Conservation (phyloP, 306 rosid genomes). For the Castanea mollissima region DNA sequence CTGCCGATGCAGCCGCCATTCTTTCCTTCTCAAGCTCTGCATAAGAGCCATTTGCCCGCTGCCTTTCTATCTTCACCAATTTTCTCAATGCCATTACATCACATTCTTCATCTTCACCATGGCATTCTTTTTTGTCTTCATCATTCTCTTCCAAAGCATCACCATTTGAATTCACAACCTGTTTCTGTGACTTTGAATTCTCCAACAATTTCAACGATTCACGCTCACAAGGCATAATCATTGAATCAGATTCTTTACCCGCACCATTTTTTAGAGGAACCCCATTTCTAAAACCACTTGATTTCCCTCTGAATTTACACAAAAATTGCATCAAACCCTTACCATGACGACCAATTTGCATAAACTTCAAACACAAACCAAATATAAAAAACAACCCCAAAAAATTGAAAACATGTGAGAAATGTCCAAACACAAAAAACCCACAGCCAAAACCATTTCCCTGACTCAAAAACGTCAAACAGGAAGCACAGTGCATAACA, state of each 20-base stretch:
- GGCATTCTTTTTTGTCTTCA: not conserved
- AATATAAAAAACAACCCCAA: conserved; percentile 44
- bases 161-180: not conserved
- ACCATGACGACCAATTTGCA: conserved; percentile 21
- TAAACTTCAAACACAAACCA: conserved; percentile 19
- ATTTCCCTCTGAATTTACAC: conserved; percentile 20
- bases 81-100: conserved; percentile 48
- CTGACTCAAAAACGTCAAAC: conserved; percentile 40
- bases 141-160: conserved; percentile 15
- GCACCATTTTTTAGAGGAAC: conserved; percentile 22
- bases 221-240: conserved; percentile 11
- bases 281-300: conserved; percentile 16
- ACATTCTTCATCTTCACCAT: conserved; percentile 40
- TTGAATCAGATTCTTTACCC: conserved; percentile 10
- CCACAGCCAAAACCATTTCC: conserved; percentile 49
- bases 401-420: conserved; percentile 31
- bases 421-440: conserved; percentile 47
- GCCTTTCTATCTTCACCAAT: conserved; percentile 49
- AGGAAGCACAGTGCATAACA: conserved; percentile 48
- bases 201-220: conserved; percentile 5
- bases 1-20: conserved; percentile 57
- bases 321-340: conserved; percentile 31
- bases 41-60: conserved; percentile 29
- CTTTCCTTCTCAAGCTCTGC: conserved; percentile 78
- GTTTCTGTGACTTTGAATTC: not conserved